Conservation (phyloP, 2,329 filamentous ascomycete genomes). For the Microthyrium microscopicum region DNA sequence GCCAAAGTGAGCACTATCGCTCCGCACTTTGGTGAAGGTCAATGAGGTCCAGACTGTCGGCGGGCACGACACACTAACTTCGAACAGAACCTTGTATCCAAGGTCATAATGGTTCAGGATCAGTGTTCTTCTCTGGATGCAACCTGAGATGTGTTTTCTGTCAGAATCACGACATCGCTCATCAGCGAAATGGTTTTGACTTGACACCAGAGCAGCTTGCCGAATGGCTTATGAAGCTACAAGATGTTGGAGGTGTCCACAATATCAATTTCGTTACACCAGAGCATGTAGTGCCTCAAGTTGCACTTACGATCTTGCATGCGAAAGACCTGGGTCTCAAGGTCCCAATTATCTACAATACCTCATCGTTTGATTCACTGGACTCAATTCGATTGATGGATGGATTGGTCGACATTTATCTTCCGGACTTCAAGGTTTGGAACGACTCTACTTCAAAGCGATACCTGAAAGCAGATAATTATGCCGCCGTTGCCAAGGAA, state of each 20-base stretch:
- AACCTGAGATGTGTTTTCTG: constrained; percentile 61
- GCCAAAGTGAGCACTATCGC: constrained; percentile 73
- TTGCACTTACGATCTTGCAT: constrained; percentile 58
- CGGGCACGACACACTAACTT: not conserved
- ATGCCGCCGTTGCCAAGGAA: constrained; percentile 53
- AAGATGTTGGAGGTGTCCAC: constrained; percentile 64
- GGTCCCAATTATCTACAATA: constrained; percentile 71
- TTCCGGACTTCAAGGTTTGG: constrained; percentile 85
- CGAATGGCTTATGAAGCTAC: constrained; percentile 70
- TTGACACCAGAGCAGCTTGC: constrained; percentile 62
- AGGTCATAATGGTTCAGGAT: constrained; percentile 62
- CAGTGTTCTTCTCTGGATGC: constrained; percentile 67
- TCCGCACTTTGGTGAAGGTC: constrained; percentile 63
- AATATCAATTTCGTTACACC: constrained; percentile 82
- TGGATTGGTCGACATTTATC: constrained; percentile 68
- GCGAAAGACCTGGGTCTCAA: constrained; percentile 52
- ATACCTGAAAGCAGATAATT: constrained; percentile 63
- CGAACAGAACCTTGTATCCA: constrained; percentile 58
- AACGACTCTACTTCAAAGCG: constrained; percentile 46
- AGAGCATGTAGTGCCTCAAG: constrained; percentile 74
- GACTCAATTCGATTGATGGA: constrained; percentile 57
- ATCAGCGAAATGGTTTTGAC: constrained; percentile 66
- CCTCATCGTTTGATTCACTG: constrained; percentile 62
- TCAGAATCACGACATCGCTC: constrained; percentile 72
- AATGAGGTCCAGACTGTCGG: not conserved